phyloP scores from a whole-genome alignment of 225 moss, liverwort and hornwort species.

The Neckera pumila region DNA sequence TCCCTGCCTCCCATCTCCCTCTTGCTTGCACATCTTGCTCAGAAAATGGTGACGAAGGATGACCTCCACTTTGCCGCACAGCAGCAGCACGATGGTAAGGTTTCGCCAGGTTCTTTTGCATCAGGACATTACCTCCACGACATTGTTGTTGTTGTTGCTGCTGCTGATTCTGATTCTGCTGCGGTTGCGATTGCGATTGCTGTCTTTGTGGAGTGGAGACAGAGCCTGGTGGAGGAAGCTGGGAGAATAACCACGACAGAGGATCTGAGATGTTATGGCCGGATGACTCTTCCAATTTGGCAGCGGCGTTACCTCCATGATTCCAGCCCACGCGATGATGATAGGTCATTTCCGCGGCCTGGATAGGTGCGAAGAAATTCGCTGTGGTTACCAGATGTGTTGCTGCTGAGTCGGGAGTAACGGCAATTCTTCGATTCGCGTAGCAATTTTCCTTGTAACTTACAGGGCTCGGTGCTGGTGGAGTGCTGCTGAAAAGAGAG shows the following conservation, averaged over 20 bases:
- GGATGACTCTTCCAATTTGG: neutral
- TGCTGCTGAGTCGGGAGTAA: neutral
- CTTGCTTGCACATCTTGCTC: neutral
- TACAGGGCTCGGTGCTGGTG: neutral
- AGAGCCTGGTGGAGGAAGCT: slow-evolving; percentile 10
- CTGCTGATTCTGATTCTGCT: neutral
- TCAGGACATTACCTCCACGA: neutral
- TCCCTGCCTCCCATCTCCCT: neutral
- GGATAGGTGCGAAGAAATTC: neutral
- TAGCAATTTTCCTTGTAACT: neutral
- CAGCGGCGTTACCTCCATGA: neutral
- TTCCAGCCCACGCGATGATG: neutral
- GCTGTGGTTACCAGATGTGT: neutral
- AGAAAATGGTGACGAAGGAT: neutral
- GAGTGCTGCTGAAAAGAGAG: neutral
- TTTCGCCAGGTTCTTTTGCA: neutral
- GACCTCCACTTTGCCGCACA: neutral
- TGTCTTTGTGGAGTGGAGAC: neutral
- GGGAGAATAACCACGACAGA: slow-evolving; percentile 17
- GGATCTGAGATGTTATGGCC: neutral
- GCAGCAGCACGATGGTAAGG: slow-evolving; percentile 3
- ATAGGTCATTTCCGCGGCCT: neutral
- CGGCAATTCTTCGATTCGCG: neutral
- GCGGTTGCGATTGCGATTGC: neutral
- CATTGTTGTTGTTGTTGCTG: neutral